Conservation (phyloP, 1,139 yeast genomes). For the Yamadazyma atmosphaerica region DNA sequence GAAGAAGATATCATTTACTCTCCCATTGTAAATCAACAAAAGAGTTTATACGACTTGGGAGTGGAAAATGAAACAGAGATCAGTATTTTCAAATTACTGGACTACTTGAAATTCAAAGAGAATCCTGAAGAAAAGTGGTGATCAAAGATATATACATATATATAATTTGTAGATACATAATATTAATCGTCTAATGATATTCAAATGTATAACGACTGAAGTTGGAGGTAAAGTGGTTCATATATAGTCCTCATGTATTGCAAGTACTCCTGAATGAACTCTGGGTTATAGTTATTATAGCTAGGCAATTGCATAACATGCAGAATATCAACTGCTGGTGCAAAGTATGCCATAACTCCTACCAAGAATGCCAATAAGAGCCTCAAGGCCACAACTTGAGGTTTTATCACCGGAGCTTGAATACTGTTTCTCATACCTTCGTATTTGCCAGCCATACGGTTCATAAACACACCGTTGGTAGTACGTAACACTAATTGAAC, state of each 20-base stretch:
- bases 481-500: neutral
- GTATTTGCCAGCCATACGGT: neutral
- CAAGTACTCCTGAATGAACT: neutral
- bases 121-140: slow-evolving; percentile 94
- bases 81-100: slow-evolving; percentile 69
- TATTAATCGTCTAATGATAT: no score
- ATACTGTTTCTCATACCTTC: slow-evolving; percentile 1
- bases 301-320: neutral
- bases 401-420: neutral
- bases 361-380: neutral
- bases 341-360: neutral
- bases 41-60: slow-evolving; percentile 63
- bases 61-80: slow-evolving; percentile 90
- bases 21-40: slow-evolving; percentile 29
- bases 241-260: neutral
- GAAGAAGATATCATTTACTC: slow-evolving; percentile 56
- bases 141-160: no score
- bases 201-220: neutral
- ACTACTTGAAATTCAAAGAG: slow-evolving; percentile 64
- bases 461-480: neutral
- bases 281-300: neutral
- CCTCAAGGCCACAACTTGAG: neutral
- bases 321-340: slow-evolving; percentile 1
- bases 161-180: no score
- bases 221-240: neutral